Base-by-base conservation (phyloP, 2,329 filamentous ascomycete genomes). In the Ilyonectria mors-panacis region DNA sequence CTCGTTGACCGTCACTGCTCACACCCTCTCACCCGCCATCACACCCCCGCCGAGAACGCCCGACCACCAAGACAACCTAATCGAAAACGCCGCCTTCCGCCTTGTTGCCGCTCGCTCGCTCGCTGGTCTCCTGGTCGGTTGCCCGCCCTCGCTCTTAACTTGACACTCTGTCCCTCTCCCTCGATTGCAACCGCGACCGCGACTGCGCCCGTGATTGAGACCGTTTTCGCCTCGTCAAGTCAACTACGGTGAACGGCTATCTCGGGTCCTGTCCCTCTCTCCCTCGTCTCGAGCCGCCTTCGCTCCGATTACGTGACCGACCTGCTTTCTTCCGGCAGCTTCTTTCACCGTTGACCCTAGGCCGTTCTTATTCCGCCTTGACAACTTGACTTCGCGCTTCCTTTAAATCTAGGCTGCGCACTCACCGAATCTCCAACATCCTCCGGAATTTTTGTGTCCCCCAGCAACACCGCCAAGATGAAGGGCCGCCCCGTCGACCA, bases 401-500 rank as follows among this genome's bases (percentile, higher is more conserved):
- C 39, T 13, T 23, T 48, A 17, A 6, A 15, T 17, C 30, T 13
- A 51, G 23, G 7, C 13, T 45, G 7, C 47, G 23, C 58, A 17
- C 50, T 17, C 47, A 42, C 30, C 28, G 28, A 47, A 6, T 26
- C 39, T 51, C 26, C 23, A 23, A 57, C 50, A 17, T 35, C 30
- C 19, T 50, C 54, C 67, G 57, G 53, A 51, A 51, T 55, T 30
- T 50, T 19, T 51, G 48, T 21, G 51, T 33, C 44, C 26, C 45
- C 45, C 54, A 53, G 47, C 37, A 67, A 13, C 15, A 66, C 55
- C 64, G 67, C 59, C 79, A 84, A 76, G 59, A 95, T 95, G 93
- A 93, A 92, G 81, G 89, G 91, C 75, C 88, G 88, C 54, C 87
- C 90, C 50, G 85, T 94, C 76, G 91, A 93, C 66, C 87, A 92